Evolutionary conservation across 2,329 filamentous ascomycete species (phyloP), one percentile per base, ranked within the genome.

Genomic region (Verticillium nubilum): DNA sequence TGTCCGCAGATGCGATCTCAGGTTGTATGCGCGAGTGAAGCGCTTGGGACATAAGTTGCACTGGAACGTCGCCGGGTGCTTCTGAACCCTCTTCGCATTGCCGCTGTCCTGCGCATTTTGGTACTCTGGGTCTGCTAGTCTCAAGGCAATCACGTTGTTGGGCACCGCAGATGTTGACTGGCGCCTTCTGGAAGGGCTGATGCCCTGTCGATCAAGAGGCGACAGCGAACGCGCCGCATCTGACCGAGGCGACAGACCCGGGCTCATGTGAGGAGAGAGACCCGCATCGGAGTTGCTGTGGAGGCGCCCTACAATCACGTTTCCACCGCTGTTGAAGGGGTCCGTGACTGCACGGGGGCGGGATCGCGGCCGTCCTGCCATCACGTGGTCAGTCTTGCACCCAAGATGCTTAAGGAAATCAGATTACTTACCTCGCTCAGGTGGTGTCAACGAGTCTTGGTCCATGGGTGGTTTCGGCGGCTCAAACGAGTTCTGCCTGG

Each of bases 21-120:
- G 78, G 69, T 99, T 99, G 76, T 99, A 99, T 0, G 95, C 95
- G 60, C 95, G 86, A 0, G 95, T 99, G 70, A 99, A 99, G 17
- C 92, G 87, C 74, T 99, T 99, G 0, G 95, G 93, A 67, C 95
- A 99, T 9, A 98, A 79, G 10, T 78, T 90, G 73, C 95, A 99
- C 70, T 98, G 93, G 76, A 98, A 99, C 0, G 93, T 99, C 6
- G 95, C 95, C 0, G 95, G 95, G 67, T 99, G 95, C 70, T 99
- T 99, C 73, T 99, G 95, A 1, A 92, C 87, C n/a, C 95, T 87
- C 72, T 95, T 96, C 5, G 86, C 77, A 42, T 80, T 82, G 54
- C 88, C 86, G 52, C 78, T 78, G 13, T 83, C 78, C 58, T 84
- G 83, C 4, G 84, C 82, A 26, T 85, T 86, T 59, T 92, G 89